Percentiles rank a stretch among this genome's conserved stretches.
phyloP scores from a whole-genome alignment of 495 filamentous ascomycete species.

The Trichoderma orchidacearum region DNA sequence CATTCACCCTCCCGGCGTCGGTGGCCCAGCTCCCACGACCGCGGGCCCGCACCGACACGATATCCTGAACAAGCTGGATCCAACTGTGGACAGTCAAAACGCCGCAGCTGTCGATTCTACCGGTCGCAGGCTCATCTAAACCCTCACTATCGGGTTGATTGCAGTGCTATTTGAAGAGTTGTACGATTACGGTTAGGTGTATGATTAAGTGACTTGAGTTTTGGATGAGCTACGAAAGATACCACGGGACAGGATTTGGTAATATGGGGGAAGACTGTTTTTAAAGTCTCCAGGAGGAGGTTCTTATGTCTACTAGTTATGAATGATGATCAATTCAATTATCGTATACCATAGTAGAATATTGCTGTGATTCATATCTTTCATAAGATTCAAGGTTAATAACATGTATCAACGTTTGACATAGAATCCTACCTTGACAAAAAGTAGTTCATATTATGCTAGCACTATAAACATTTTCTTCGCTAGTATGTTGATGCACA shows the following conservation, averaged over 20 bases:
- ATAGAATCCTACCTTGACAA: no score
- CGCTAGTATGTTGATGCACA: no score
- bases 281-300: background rate
- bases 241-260: background rate
- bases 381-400: no score
- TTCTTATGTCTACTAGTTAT: no score
- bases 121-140: constrained; percentile 3
- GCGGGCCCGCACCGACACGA: constrained; percentile 34
- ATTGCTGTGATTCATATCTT: background rate
- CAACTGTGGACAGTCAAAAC: constrained; percentile 31
- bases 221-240: background rate
- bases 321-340: background rate
- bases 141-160: background rate
- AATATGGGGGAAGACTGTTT: background rate
- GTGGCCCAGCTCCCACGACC: constrained; percentile 18
- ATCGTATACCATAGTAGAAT: no score
- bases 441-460: no score
- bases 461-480: no score
- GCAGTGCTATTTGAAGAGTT: background rate
- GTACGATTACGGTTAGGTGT: background rate
- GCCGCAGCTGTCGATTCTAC: constrained; percentile 12
- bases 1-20: constrained; percentile 9
- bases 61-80: constrained; percentile 38
- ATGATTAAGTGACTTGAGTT: background rate
- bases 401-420: no score